Conservation (phyloP, 768 basidiomycete species). For the Tylopilus sp. region DNA sequence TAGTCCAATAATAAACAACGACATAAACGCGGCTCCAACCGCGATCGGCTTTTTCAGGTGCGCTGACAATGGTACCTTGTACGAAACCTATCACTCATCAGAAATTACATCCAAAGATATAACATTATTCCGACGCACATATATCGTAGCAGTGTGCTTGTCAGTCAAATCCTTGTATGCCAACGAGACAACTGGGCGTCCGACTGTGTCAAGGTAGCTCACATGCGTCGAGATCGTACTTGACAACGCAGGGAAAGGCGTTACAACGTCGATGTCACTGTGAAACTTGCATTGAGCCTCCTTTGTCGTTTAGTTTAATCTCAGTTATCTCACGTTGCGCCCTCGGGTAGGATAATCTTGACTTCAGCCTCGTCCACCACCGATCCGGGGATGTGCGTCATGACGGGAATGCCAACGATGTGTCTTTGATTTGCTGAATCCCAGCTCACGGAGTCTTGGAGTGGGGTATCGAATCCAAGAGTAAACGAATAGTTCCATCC, state of each 20-base stretch:
- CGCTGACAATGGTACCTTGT: constrained; percentile 76
- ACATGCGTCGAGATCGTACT: constrained; percentile 63
- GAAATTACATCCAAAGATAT: not conserved
- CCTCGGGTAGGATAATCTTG: constrained; percentile 85
- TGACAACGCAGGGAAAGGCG: constrained; percentile 74
- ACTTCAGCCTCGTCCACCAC: constrained; percentile 80
- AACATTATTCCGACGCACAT: constrained; percentile 54
- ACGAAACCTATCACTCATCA: constrained; percentile 63
- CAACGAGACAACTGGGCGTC: constrained; percentile 77
- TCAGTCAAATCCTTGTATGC: constrained; percentile 72
- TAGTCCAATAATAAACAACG: constrained; percentile 54
- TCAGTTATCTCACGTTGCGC: constrained; percentile 70
- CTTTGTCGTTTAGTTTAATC: constrained; percentile 10
- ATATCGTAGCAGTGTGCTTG: constrained; percentile 75
- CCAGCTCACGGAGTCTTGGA: constrained; percentile 67
- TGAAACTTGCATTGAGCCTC: constrained; percentile 8
- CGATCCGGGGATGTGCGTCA: constrained; percentile 76
- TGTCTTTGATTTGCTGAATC: constrained; percentile 62
- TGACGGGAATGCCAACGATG: constrained; percentile 78
- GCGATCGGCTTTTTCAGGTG: constrained; percentile 84
- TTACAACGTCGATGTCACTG: constrained; percentile 73
- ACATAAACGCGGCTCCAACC: constrained; percentile 67
- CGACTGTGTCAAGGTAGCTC: constrained; percentile 90
- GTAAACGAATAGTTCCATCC: constrained; percentile 98
- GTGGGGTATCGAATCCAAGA: constrained; percentile 88